phyloP scores from a whole-genome alignment of 2,329 filamentous ascomycete genomes.

The Aureobasidium subglaciale region DNA sequence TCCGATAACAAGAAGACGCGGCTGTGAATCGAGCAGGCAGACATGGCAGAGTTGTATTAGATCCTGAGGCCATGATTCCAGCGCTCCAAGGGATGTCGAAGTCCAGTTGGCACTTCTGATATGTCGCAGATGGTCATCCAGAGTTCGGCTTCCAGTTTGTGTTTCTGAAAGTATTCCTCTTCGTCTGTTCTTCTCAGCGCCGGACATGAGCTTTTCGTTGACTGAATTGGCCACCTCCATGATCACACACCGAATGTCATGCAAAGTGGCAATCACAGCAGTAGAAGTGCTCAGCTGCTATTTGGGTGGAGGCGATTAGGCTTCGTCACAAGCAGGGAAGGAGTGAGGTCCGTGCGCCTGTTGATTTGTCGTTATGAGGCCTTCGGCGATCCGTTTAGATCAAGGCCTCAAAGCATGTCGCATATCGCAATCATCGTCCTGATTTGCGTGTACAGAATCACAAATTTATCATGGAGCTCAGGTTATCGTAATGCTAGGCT shows the following conservation, averaged over 20 bases:
- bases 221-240: background rate
- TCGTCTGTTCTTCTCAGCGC: background rate
- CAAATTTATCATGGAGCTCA: no score
- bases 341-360: background rate
- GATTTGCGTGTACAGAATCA: background rate
- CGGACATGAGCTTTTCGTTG: background rate
- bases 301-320: background rate
- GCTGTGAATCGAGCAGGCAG: constrained; percentile 12
- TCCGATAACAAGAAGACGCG: constrained; percentile 15
- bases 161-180: background rate
- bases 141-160: background rate
- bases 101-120: constrained; percentile 14
- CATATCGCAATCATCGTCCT: background rate
- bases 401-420: background rate
- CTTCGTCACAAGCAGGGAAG: background rate
- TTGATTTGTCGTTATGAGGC: background rate
- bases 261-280: no score
- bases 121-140: constrained; percentile 7
- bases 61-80: constrained; percentile 15
- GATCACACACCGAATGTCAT: no score
- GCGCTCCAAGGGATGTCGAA: constrained; percentile 14
- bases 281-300: no score
- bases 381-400: background rate
- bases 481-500: no score
- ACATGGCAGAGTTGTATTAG: constrained; percentile 14